phyloP scores from a whole-genome alignment of 805 yeast species.

The Yarrowia sp. region DNA sequence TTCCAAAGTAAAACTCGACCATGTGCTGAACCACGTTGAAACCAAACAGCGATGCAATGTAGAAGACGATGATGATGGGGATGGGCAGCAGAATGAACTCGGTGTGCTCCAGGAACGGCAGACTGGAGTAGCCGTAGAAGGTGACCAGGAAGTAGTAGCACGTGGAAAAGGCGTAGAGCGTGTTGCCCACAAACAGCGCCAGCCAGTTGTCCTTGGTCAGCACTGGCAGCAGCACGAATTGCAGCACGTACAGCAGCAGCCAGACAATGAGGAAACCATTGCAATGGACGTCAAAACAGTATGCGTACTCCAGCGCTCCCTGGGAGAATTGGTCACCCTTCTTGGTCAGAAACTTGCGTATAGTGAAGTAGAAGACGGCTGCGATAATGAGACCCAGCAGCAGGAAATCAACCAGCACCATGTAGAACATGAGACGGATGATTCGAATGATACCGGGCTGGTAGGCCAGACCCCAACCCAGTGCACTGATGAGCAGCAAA shows the following conservation, averaged over 20 bases:
- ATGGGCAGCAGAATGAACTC: conserved; percentile 70
- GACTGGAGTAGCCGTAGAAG: conserved; percentile 85
- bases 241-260: conserved; percentile 75
- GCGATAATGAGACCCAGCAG: conserved; percentile 72
- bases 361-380: conserved; percentile 73
- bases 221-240: conserved; percentile 76
- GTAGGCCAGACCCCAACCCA: conserved; percentile 90
- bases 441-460: conserved; percentile 68
- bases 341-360: conserved; percentile 62
- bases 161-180: conserved; percentile 74
- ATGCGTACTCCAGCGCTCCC: conserved; percentile 82
- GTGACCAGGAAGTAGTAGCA: conserved; percentile 80
- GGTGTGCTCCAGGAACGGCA: conserved; percentile 70
- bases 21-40: conserved; percentile 75
- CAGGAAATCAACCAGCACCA: conserved; percentile 86
- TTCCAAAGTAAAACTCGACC: conserved; percentile 56
- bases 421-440: conserved; percentile 71
- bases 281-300: conserved; percentile 93
- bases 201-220: conserved; percentile 68
- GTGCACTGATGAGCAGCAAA: conserved; percentile 72
- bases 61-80: conserved; percentile 62
- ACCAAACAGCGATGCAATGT: conserved; percentile 68
- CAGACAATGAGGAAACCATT: conserved; percentile 84
- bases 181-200: conserved; percentile 76
- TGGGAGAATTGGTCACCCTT: conserved; percentile 48